phyloP scores from a whole-genome alignment of 495 filamentous ascomycete species.

The Penicillium dipodomyicola region DNA sequence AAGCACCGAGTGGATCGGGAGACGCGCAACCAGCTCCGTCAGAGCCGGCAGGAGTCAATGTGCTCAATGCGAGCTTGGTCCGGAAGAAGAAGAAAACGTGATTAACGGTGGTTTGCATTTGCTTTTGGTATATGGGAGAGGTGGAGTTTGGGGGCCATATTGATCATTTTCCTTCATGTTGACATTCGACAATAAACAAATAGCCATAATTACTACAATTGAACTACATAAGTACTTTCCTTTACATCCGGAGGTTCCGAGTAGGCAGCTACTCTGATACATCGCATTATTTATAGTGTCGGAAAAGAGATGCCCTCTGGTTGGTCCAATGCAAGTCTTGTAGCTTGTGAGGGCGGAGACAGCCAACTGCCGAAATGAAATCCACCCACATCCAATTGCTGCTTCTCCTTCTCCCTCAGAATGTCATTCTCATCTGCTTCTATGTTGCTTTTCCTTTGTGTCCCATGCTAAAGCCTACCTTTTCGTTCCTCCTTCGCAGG shows the following conservation, averaged over 20 bases:
- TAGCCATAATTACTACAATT: neutral
- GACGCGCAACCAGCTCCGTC: conserved; percentile 30
- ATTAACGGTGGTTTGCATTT: conserved; percentile 1
- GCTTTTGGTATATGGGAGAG: neutral
- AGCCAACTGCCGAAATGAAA: conserved; percentile 13
- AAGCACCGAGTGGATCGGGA: conserved; percentile 18
- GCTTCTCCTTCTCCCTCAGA: conserved; percentile 19
- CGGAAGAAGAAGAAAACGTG: conserved; percentile 63
- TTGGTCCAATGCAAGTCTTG: neutral
- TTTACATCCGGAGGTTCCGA: conserved; percentile 3
- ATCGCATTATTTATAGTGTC: neutral
- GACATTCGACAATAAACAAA: neutral
- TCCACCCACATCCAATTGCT: conserved; percentile 8
- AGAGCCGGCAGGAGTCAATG: conserved; percentile 48
- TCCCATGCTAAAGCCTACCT: conserved; percentile 40
- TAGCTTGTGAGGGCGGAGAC: conserved; percentile 3
- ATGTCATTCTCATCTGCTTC: conserved; percentile 25
- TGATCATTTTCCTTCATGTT: neutral
- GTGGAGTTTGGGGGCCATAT: neutral
- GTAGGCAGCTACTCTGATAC: neutral
- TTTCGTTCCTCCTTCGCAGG: conserved; percentile 27
- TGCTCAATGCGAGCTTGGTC: conserved; percentile 57
- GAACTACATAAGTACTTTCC: neutral
- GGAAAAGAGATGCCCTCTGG: neutral
- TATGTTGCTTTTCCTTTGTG: conserved; percentile 13